phyloP scores from a whole-genome alignment of 2,329 filamentous ascomycete species.

The Hortaea sp. region DNA sequence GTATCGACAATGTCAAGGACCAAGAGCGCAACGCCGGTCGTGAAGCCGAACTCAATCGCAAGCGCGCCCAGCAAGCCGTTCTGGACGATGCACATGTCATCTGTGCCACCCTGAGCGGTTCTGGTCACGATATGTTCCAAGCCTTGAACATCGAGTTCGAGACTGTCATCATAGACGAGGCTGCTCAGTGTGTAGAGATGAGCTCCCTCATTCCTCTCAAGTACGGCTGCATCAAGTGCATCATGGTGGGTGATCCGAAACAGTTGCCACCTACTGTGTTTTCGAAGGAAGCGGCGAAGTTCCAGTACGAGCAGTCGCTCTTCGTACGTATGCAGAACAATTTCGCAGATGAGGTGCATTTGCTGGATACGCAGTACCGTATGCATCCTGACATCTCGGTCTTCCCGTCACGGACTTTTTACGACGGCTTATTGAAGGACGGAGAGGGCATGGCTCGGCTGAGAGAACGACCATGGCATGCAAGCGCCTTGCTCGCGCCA shows the following conservation, averaged over 20 bases:
- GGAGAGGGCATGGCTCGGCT: slow-evolving; percentile 71
- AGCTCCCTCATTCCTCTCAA: slow-evolving; percentile 94
- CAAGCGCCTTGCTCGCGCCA: slow-evolving; percentile 68
- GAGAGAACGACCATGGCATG: slow-evolving; percentile 76
- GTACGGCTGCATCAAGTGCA: slow-evolving; percentile 93
- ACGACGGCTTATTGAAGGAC: slow-evolving; percentile 77
- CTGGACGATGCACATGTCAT: slow-evolving; percentile 85
- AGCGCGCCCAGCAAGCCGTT: slow-evolving; percentile 80
- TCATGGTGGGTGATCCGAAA: slow-evolving; percentile 94
- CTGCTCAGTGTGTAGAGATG: slow-evolving; percentile 94
- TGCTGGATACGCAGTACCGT: slow-evolving; percentile 96
- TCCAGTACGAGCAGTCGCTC: slow-evolving; percentile 93
- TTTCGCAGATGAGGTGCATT: slow-evolving; percentile 74
- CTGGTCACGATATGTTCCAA: slow-evolving; percentile 95
- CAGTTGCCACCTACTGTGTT: slow-evolving; percentile 93
- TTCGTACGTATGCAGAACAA: slow-evolving; percentile 98
- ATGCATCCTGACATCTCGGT: slow-evolving; percentile 96
- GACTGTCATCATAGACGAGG: slow-evolving; percentile 96
- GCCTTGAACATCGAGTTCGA: slow-evolving; percentile 92
- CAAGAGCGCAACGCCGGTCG: slow-evolving; percentile 71
- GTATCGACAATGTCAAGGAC: slow-evolving; percentile 81
- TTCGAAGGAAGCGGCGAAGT: slow-evolving; percentile 82
- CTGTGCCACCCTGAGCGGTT: slow-evolving; percentile 89
- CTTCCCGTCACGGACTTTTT: slow-evolving; percentile 87
- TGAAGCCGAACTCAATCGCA: slow-evolving; percentile 75